A percentile compares a stretch with the other conserved stretches of the same genome.
These are phyloP conservation scores for Neospora caninum DNA, from an alignment of 169 alveolate genomes.

Conservation along the genomic window DNA sequence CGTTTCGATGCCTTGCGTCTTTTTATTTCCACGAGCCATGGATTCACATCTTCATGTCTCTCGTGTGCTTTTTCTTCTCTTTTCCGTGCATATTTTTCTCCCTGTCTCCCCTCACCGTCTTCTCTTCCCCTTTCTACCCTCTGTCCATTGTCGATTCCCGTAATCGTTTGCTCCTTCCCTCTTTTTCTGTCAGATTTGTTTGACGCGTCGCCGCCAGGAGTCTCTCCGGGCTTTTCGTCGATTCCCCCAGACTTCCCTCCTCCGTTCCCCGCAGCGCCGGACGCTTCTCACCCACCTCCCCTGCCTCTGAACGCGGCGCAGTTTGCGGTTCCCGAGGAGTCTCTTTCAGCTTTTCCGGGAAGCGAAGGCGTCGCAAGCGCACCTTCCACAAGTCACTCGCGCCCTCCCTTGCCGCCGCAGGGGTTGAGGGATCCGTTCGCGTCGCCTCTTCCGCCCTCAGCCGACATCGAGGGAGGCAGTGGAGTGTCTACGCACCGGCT, in stretches of 20 bases:
- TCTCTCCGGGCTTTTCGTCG: neutral
- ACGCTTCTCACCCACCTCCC: neutral
- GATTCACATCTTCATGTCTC: neutral
- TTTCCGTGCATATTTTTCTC: neutral
- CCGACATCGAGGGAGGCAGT: neutral
- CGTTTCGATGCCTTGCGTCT: neutral
- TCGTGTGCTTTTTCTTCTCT: neutral
- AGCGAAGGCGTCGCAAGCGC: neutral
- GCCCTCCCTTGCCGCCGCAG: neutral
- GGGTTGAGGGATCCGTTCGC: neutral
- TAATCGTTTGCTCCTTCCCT: too few species aligned
- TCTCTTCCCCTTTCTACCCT: neutral
- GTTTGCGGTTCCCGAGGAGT: too few species aligned
- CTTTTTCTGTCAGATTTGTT: neutral
- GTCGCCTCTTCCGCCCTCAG: neutral
- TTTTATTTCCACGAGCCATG: neutral
- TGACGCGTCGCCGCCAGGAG: neutral
- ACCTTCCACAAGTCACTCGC: neutral
- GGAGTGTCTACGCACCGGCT: neutral
- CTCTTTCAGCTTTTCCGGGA: neutral
- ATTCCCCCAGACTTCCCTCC: neutral
- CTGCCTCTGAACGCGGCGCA: neutral
- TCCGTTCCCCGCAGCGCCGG: neutral
- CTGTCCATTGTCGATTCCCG: too few species aligned
- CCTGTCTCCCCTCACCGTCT: neutral